phyloP scores from a whole-genome alignment of 441 rosid species.

The Gossypium davidsonii region DNA sequence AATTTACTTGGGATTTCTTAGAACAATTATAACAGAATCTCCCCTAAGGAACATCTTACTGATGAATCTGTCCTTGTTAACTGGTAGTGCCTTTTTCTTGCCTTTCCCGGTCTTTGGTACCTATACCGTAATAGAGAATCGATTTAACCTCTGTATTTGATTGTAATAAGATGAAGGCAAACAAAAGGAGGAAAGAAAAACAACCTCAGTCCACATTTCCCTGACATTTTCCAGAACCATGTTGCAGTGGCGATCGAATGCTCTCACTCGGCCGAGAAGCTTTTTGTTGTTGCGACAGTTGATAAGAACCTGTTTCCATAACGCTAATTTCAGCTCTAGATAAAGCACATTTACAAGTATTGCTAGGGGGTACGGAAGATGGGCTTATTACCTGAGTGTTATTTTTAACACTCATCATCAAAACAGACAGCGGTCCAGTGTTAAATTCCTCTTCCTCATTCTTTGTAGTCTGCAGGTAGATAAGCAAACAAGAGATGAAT shows the following conservation, averaged over 20 bases:
- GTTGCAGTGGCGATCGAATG: conserved; percentile 92
- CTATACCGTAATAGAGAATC: conserved; percentile 28
- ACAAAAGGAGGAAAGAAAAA: not conserved
- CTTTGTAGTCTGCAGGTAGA: conserved; percentile 28
- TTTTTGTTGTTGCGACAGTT: conserved; percentile 77
- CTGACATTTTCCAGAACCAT: conserved; percentile 95
- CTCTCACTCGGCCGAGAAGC: conserved; percentile 94
- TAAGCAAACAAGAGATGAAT: not conserved
- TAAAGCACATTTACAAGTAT: not conserved
- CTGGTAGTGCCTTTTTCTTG: conserved; percentile 89
- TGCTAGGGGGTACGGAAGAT: not conserved
- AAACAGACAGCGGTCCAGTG: conserved; percentile 88
- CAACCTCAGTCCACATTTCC: conserved; percentile 99
- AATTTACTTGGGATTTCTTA: conserved; percentile 81
- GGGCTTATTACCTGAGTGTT: conserved; percentile 60
- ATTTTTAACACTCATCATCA: conserved; percentile 91
- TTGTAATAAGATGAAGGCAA: not conserved
- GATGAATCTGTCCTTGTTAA: conserved; percentile 86
- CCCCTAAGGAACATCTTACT: conserved; percentile 97
- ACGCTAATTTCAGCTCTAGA: not conserved
- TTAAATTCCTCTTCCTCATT: conserved; percentile 87
- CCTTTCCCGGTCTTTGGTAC: conserved; percentile 92
- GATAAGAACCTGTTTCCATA: conserved; percentile 55
- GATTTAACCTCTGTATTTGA: not conserved
- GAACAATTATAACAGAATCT: conserved; percentile 89